Conservation (phyloP, 2,329 filamentous ascomycete genomes). For the Pestalotiopsis sp. region DNA sequence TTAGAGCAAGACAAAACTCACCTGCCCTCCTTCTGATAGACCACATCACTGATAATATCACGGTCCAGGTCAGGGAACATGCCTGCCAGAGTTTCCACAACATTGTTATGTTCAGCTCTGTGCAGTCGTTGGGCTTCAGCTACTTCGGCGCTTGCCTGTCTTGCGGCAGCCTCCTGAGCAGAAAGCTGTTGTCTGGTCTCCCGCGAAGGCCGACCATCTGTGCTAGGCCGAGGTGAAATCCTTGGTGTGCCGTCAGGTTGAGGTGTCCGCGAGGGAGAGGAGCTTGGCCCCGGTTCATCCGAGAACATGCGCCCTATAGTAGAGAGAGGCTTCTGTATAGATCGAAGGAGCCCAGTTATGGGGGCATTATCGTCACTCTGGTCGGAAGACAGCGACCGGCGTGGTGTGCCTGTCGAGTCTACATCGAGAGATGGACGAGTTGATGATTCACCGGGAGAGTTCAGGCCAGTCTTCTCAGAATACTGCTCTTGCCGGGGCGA, state of each 20-base stretch:
- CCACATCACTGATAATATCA: slow-evolving; percentile 95
- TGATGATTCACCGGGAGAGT: slow-evolving; percentile 49
- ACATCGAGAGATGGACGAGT: slow-evolving; percentile 45
- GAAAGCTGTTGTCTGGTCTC: slow-evolving; percentile 52
- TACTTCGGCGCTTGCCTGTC: slow-evolving; percentile 86
- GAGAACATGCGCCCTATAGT: slow-evolving; percentile 96
- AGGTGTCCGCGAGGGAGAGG: slow-evolving; percentile 34
- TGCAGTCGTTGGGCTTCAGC: slow-evolving; percentile 86
- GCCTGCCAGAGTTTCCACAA: slow-evolving; percentile 89
- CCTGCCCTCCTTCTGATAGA: slow-evolving; percentile 93
- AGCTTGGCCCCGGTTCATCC: slow-evolving; percentile 55
- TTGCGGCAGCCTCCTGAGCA: slow-evolving; percentile 84
- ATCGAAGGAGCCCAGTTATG: slow-evolving; percentile 81
- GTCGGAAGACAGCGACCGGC: slow-evolving; percentile 58
- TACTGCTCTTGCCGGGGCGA: slow-evolving; percentile 42
- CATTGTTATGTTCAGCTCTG: slow-evolving; percentile 80
- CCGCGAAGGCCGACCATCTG: slow-evolving; percentile 35
- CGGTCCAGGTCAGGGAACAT: slow-evolving; percentile 97
- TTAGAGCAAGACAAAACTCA: slow-evolving; percentile 46
- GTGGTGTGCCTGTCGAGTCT: slow-evolving; percentile 42
- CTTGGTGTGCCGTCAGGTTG: slow-evolving; percentile 36
- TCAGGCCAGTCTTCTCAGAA: slow-evolving; percentile 44
- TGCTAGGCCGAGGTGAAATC: slow-evolving; percentile 32
- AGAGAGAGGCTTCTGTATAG: slow-evolving; percentile 86
- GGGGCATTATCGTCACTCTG: slow-evolving; percentile 72